Conservation (phyloP, 495 filamentous ascomycete genomes). For the Podospora pseudopauciseta region DNA sequence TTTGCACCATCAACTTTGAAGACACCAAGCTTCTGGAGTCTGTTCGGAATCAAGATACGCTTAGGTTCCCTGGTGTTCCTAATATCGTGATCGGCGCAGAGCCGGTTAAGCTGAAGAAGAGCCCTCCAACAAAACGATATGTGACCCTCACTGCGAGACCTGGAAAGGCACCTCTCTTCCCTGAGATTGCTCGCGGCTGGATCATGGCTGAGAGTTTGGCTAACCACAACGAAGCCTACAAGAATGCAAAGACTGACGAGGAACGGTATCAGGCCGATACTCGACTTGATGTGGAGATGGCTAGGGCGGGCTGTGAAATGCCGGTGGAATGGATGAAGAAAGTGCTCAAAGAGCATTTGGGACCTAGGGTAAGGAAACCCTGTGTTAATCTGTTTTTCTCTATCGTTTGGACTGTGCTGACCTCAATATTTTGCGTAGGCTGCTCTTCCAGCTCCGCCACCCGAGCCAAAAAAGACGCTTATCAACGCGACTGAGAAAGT, state of each 20-base stretch:
- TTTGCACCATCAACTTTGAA: conserved; percentile 18
- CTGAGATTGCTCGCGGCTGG: conserved; percentile 24
- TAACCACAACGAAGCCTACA: conserved; percentile 27
- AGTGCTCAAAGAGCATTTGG: conserved; percentile 11
- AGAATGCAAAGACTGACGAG: conserved; percentile 21
- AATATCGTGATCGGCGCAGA: conserved; percentile 26
- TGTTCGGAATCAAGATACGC: conserved; percentile 2
- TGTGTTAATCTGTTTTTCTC: neutral
- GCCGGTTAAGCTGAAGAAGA: conserved; percentile 27
- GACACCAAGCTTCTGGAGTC: conserved; percentile 20
- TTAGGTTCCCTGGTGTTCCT: conserved; percentile 23
- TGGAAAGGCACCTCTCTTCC: conserved; percentile 27
- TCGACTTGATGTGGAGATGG: conserved; percentile 29
- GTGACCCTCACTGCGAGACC: conserved; percentile 27
- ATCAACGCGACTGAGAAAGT: conserved; percentile 23
- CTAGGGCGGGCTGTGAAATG: conserved; percentile 21
- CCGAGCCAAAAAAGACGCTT: conserved; percentile 20
- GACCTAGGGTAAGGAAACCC: neutral
- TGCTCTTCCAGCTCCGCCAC: conserved; percentile 13
- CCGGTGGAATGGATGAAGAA: conserved; percentile 29
- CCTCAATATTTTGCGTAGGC: neutral
- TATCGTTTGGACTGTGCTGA: neutral
- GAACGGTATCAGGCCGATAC: conserved; percentile 27
- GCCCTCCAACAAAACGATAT: conserved; percentile 31
- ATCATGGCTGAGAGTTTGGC: conserved; percentile 29